Conservation (phyloP, 805 yeast species). For the Saccharomycopsis sp. region DNA sequence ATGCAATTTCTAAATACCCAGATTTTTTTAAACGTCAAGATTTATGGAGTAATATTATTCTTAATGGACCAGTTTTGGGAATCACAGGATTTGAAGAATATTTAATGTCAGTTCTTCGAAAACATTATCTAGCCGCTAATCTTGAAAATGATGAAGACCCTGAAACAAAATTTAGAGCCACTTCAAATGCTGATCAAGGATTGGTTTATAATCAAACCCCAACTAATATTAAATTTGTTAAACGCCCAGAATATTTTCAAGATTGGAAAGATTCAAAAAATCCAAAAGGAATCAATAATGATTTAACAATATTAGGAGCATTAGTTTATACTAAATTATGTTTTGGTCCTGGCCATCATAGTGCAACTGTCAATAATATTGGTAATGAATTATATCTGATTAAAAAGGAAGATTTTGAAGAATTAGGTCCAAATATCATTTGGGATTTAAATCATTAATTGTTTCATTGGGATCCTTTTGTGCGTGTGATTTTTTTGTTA, state of each 20-base stretch:
- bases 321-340: slow-evolving; percentile 8
- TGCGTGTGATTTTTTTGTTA: background rate
- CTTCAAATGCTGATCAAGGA: slow-evolving; percentile 20
- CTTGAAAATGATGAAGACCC: slow-evolving; percentile 25
- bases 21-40: slow-evolving; percentile 68
- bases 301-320: slow-evolving; percentile 17
- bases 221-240: slow-evolving; percentile 53
- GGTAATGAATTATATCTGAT: slow-evolving; percentile 17
- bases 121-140: slow-evolving; percentile 39
- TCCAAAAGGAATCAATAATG: slow-evolving; percentile 20
- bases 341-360: slow-evolving; percentile 15
- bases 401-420: slow-evolving; percentile 17
- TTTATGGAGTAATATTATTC: slow-evolving; percentile 71
- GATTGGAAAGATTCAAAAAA: slow-evolving; percentile 64
- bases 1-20: slow-evolving; percentile 16
- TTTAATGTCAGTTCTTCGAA: slow-evolving; percentile 45
- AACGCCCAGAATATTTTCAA: slow-evolving; percentile 85
- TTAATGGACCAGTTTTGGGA: slow-evolving; percentile 68
- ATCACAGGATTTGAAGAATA: slow-evolving; percentile 73
- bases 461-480: too few relatives aligned
- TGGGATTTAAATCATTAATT: slow-evolving; percentile 17
- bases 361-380: slow-evolving; percentile 13
- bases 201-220: slow-evolving; percentile 60
- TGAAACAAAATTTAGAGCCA: slow-evolving; percentile 21
- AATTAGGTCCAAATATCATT: slow-evolving; percentile 17